A percentile compares a stretch with the other conserved stretches of the same genome.
Conservation (phyloP, 352 stramenopile genomes). For the Phytopythium cucurbitacearum region DNA sequence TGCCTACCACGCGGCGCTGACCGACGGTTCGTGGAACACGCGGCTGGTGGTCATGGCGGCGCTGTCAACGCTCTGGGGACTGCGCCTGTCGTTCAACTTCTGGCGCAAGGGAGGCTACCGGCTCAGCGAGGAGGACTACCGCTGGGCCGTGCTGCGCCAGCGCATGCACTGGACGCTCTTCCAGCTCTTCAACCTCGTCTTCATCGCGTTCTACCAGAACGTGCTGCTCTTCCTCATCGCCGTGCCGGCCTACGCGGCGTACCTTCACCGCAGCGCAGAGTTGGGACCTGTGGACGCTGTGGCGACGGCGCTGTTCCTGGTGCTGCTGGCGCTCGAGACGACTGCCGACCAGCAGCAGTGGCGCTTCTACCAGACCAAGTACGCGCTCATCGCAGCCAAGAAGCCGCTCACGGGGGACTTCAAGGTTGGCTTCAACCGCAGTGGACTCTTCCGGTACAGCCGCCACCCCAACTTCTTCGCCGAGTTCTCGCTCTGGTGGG, state of each 20-base stretch:
- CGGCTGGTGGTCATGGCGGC: conserved; percentile 74
- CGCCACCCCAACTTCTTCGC: conserved; percentile 93
- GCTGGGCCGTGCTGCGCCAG: conserved; percentile 83
- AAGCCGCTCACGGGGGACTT: conserved; percentile 59
- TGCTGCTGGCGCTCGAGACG: conserved; percentile 74
- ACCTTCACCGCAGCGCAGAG: conserved; percentile 30
- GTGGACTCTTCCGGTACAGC: conserved; percentile 88
- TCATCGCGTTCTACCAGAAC: conserved; percentile 90
- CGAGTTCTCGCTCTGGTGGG: conserved; percentile 89
- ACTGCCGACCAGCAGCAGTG: conserved; percentile 91
- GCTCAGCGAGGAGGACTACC: conserved; percentile 90
- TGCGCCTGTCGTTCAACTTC: conserved; percentile 91
- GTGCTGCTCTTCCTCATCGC: conserved; percentile 79
- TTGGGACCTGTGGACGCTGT: conserved; percentile 45
- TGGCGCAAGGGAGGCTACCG: conserved; percentile 87
- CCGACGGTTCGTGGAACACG: conserved; percentile 53
- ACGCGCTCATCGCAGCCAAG: conserved; percentile 47
- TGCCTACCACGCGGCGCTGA: conserved; percentile 41
- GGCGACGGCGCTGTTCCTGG: conserved; percentile 60
- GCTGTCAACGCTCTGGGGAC: conserved; percentile 84
- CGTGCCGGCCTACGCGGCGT: conserved; percentile 69
- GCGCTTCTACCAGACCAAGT: conserved; percentile 89
- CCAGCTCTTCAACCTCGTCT: conserved; percentile 88
- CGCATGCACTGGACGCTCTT: conserved; percentile 80
- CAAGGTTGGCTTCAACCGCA: conserved; percentile 77